phyloP scores from a whole-genome alignment of 2,329 filamentous ascomycete genomes.

The Arthrobotrys iridis region DNA sequence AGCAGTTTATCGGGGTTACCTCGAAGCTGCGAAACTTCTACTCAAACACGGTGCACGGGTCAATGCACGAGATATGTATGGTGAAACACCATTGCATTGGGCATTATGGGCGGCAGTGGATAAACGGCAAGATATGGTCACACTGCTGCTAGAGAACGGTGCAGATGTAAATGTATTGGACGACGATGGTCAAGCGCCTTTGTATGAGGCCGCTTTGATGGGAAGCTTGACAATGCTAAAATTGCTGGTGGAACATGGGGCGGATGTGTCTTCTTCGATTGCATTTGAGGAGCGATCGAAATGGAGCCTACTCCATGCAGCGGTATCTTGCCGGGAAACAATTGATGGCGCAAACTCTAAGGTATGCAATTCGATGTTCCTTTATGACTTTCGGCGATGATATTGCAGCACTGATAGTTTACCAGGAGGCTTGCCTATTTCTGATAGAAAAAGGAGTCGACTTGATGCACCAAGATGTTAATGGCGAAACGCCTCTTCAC shows the following conservation, averaged over 20 bases:
- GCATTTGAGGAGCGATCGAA: no score
- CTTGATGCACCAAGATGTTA: neutral
- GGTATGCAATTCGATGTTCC: no score
- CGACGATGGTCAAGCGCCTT: no score
- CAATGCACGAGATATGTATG: neutral
- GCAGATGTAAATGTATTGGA: neutral
- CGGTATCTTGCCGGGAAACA: no score
- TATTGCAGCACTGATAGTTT: no score
- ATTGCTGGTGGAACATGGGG: no score
- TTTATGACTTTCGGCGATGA: no score
- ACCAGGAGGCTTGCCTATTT: neutral
- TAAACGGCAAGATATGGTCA: neutral
- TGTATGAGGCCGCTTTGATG: no score
- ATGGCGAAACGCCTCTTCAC: neutral
- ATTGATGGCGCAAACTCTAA: no score
- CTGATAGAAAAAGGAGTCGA: neutral
- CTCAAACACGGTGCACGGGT: neutral
- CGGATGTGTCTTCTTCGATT: no score
- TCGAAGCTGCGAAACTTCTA: neutral
- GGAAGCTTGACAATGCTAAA: no score
- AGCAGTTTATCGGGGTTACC: neutral
- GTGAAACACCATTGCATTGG: conserved; percentile 4
- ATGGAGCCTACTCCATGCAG: no score
- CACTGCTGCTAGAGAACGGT: neutral
- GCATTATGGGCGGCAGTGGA: neutral